Percentiles rank a stretch among this genome's conserved stretches.
Evolutionary conservation across 345 rosid genomes (phyloP).

Genomic region (Brassica nigra): DNA sequence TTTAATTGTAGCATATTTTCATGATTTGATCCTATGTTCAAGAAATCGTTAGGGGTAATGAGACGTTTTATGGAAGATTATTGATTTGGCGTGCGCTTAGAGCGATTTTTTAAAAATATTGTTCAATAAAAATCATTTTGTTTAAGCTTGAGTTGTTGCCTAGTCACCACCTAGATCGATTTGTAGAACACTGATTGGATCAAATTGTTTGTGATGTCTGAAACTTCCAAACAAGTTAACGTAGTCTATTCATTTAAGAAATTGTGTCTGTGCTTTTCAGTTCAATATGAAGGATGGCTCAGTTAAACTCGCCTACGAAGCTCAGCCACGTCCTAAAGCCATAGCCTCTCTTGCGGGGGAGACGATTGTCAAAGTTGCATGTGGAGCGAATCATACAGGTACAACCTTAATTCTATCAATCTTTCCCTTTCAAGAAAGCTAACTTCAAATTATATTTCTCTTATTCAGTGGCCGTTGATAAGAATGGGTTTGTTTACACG

Average conservation of each 20-base stretch:
- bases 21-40: too few relatives aligned
- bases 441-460: slow-evolving; percentile 32
- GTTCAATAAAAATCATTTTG: not conserved
- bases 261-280: too few relatives aligned
- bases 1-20: too few relatives aligned
- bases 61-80: not conserved
- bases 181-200: not conserved
- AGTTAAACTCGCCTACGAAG: slow-evolving; percentile 86
- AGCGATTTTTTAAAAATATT: too few relatives aligned
- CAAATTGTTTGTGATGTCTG: not conserved
- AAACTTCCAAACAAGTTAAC: not conserved
- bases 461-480: slow-evolving; percentile 80
- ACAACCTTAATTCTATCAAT: slow-evolving; percentile 3
- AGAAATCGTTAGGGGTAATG: too few relatives aligned
- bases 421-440: slow-evolving; percentile 5
- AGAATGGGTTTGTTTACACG: slow-evolving; percentile 88
- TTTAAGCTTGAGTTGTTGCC: too few relatives aligned
- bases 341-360: slow-evolving; percentile 74
- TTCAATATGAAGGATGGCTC: slow-evolving; percentile 94
- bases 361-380: slow-evolving; percentile 90
- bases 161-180: too few relatives aligned
- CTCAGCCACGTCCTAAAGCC: slow-evolving; percentile 91
- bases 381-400: slow-evolving; percentile 99
- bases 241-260: too few relatives aligned
- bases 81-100: not conserved